These are phyloP conservation scores for Cadophora sp. DNA, from an alignment of 2,329 filamentous ascomycete genomes.

Conservation along the genomic window DNA sequence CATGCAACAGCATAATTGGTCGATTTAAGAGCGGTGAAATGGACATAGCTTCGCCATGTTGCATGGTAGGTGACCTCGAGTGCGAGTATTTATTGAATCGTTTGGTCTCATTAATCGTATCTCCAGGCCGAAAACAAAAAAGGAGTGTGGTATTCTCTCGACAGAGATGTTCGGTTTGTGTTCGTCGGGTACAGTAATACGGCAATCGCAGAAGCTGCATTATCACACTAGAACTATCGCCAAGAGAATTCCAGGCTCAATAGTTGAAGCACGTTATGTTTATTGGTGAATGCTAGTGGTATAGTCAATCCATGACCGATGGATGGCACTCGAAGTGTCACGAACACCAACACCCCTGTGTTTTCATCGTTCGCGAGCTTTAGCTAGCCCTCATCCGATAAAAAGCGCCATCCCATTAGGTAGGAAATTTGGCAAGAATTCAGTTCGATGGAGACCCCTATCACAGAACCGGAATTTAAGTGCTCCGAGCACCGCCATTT, in stretches of 20 bases:
- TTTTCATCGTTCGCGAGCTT: neutral
- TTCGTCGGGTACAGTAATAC: neutral
- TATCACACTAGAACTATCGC: neutral
- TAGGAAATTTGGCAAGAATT: too few relatives aligned
- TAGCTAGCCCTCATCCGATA: too few relatives aligned
- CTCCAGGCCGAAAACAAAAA: neutral
- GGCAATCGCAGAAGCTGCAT: neutral
- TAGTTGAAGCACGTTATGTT: neutral
- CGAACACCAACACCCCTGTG: neutral
- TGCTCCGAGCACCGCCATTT: too few relatives aligned
- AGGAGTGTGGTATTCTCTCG: neutral
- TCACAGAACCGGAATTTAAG: too few relatives aligned
- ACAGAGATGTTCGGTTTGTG: neutral
- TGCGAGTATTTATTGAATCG: neutral
- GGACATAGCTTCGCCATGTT: neutral
- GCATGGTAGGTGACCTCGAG: neutral
- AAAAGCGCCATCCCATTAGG: too few relatives aligned
- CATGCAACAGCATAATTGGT: neutral
- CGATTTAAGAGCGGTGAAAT: neutral
- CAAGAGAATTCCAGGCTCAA: neutral
- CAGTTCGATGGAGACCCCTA: too few relatives aligned
- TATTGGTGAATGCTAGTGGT: neutral
- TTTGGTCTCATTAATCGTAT: neutral
- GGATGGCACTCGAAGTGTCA: neutral
- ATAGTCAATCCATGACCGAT: neutral